Evolutionary conservation across 371 early-diverging fungal genomes (phyloP).

Genomic region (Rhizopus delemar): DNA sequence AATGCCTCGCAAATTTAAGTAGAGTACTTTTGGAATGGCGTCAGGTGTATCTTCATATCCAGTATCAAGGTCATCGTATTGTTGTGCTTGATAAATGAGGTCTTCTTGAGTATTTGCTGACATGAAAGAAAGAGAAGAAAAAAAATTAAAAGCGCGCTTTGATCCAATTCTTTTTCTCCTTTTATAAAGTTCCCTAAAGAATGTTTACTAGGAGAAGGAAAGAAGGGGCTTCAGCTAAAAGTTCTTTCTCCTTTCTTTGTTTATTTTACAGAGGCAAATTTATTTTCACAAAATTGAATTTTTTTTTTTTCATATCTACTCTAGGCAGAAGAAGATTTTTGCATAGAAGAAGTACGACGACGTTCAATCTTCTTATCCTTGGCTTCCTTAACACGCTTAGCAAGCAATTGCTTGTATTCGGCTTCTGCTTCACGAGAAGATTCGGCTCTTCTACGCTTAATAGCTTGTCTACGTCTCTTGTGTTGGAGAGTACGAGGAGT

Average conservation of each 20-base stretch:
- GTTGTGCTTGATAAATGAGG: slow-evolving; percentile 32
- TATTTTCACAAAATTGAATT: slow-evolving; percentile 2
- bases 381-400: slow-evolving; percentile 90
- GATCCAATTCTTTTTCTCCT: neutral
- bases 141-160: neutral
- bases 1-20: slow-evolving; percentile 67
- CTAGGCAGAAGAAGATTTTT: slow-evolving; percentile 57
- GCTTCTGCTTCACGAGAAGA: slow-evolving; percentile 86
- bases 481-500: slow-evolving; percentile 95
- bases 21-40: slow-evolving; percentile 59
- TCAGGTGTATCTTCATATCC: slow-evolving; percentile 28
- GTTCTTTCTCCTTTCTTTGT: neutral
- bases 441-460: slow-evolving; percentile 82
- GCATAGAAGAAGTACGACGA: slow-evolving; percentile 67
- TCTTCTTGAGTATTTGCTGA: neutral
- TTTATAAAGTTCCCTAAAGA: neutral
- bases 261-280: neutral
- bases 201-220: neutral
- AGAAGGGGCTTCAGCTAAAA: neutral
- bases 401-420: slow-evolving; percentile 92
- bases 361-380: slow-evolving; percentile 74
- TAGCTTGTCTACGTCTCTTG: slow-evolving; percentile 83
- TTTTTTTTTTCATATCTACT: slow-evolving; percentile 3
- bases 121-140: neutral
- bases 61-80: slow-evolving; percentile 35